Evolutionary conservation across 2,329 filamentous ascomycete species (phyloP).

Genomic region (Colletotrichum agaves): DNA sequence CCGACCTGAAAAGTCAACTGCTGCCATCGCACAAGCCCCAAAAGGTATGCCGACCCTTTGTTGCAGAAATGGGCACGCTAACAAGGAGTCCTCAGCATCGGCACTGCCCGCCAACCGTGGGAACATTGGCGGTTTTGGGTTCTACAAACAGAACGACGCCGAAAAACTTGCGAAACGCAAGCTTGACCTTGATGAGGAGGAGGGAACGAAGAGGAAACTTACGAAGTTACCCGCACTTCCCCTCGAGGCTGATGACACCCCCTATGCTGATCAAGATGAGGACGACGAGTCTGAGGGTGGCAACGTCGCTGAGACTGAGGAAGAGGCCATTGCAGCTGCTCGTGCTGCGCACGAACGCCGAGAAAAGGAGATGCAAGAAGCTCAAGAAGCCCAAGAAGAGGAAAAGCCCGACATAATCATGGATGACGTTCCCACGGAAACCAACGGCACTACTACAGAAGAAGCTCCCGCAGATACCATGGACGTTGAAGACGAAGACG

Average conservation of each 20-base stretch:
- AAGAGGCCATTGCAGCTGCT: slow-evolving; percentile 87
- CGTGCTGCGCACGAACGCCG: slow-evolving; percentile 87
- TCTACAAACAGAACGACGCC: slow-evolving; percentile 73
- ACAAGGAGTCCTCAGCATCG: slow-evolving; percentile 52
- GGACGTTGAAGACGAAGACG: slow-evolving; percentile 66
- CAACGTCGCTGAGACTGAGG: slow-evolving; percentile 84
- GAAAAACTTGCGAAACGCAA: slow-evolving; percentile 80
- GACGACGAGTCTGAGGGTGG: slow-evolving; percentile 80
- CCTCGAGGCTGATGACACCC: slow-evolving; percentile 70
- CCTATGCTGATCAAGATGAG: slow-evolving; percentile 71
- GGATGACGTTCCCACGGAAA: slow-evolving; percentile 34
- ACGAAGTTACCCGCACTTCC: slow-evolving; percentile 87
- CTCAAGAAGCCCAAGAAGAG: slow-evolving; percentile 60
- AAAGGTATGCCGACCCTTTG: slow-evolving; percentile 48
- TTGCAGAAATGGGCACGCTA: slow-evolving; percentile 32
- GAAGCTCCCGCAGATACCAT: slow-evolving; percentile 55
- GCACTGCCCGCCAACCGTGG: slow-evolving; percentile 74
- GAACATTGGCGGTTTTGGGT: slow-evolving; percentile 86
- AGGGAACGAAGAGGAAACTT: slow-evolving; percentile 86
- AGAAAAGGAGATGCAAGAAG: slow-evolving; percentile 67
- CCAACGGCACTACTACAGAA: slow-evolving; percentile 41
- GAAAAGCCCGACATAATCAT: slow-evolving; percentile 45
- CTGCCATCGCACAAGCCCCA: slow-evolving; percentile 46
- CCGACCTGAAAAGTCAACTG: slow-evolving; percentile 49
- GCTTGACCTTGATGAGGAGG: slow-evolving; percentile 88